phyloP scores from a whole-genome alignment of 208 protist genomes.

The Trypanosoma platydactyli region DNA sequence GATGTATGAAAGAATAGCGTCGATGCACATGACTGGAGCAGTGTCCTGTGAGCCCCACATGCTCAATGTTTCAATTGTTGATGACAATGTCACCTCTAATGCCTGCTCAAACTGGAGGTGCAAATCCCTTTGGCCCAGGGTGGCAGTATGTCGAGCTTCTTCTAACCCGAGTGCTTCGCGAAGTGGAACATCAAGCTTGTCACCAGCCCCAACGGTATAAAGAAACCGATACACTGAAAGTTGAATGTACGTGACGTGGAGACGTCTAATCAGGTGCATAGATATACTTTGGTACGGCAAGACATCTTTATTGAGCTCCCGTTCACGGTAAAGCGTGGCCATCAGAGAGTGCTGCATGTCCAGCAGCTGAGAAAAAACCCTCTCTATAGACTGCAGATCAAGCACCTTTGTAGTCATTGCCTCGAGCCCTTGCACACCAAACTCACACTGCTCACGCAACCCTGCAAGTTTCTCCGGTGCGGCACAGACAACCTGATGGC shows the following conservation, averaged over 20 bases:
- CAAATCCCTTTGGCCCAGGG: conserved; percentile 33
- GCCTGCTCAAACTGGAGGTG: conserved; percentile 25
- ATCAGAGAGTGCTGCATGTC: conserved; percentile 49
- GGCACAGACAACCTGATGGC: conserved; percentile 40
- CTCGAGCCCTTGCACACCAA: conserved; percentile 21
- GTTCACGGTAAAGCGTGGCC: conserved; percentile 56
- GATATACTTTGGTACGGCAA: conserved; percentile 36
- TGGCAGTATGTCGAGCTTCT: conserved; percentile 21
- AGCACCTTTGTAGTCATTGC: conserved; percentile 2
- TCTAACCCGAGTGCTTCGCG: conserved; percentile 40
- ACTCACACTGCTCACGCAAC: conserved; percentile 47
- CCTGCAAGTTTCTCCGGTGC: conserved; percentile 39
- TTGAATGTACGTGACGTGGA: conserved; percentile 37
- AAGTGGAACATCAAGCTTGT: conserved; percentile 33
- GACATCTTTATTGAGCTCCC: conserved; percentile 34
- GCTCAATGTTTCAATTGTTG: conserved; percentile 25
- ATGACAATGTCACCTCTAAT: conserved; percentile 36
- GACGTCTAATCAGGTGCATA: conserved; percentile 39
- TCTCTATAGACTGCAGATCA: conserved; percentile 8
- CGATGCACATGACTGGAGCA: conserved; percentile 44
- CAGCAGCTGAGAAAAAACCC: conserved; percentile 37
- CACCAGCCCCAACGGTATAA: conserved; percentile 6
- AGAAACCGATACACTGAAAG: conserved; percentile 25
- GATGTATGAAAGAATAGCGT: conserved; percentile 44
- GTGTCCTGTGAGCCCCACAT: conserved; percentile 35